Evolutionary conservation across 2,329 filamentous ascomycete species (phyloP), one percentile per base, ranked within the genome.

Genomic region (Cordyceps cicadae): DNA sequence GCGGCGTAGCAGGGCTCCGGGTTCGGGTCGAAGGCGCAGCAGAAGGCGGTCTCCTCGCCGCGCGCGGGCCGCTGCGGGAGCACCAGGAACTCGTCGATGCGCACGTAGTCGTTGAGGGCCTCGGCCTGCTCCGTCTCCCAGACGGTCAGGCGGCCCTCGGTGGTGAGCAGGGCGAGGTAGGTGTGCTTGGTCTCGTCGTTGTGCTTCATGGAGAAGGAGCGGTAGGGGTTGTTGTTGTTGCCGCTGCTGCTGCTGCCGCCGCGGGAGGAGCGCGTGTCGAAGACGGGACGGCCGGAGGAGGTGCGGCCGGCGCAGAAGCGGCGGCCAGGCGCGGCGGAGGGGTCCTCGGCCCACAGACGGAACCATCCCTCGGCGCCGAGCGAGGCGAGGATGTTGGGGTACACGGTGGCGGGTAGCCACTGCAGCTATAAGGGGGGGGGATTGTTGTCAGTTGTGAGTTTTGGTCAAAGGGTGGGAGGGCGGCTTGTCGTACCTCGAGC

Each of bases 341-440:
- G 86, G 74, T 97, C 91, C 76, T 97, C 93, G 63, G 89, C 87
- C 93, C 93, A 97, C 65, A 97, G 81, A 71, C 92, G 90, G 78
- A 95, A 91, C 72, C 87, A 87, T 69, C 93, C 90, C 68, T 97
- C 93, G 69, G 93, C 89, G 64, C 90, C 91, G 62, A 97, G 88
- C 59, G 89, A 96, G 61, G 88, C 92, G 66, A 97, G 79, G 67
- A 96, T 84, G 70, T 94, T 86, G 43, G 85, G 91, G 66, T 94
- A 94, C 62, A 94, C 87, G 64, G 90, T 93, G 0, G 92, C 89
- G 1, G 92, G 90, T 61, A 96, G 89, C 92, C 93, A 97, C 80
- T 94, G 90, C 59, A 96, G 86, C 90, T 93, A 7, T 1, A n/a
- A 3, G 17, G 34, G 21, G 7, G 43, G 14, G 24, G 24, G 24